Evolutionary conservation across 2,329 filamentous ascomycete genomes (phyloP), one percentile per base, ranked within the genome.

Genomic region (Plectosphaerella sp.): DNA sequence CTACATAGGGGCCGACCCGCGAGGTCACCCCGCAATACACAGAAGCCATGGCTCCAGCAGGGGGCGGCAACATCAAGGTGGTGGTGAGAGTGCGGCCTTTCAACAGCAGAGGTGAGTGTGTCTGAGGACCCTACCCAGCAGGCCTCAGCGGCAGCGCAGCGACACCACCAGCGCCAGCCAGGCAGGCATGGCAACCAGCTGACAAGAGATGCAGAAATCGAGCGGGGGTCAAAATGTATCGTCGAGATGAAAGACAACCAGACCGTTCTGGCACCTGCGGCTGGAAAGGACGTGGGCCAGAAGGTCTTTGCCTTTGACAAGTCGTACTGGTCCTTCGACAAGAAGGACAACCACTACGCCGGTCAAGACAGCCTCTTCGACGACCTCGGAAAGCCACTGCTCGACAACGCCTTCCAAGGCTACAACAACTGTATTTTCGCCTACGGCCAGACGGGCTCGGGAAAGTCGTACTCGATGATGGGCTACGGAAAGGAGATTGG

Each of bases 391-490:
- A 83, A 85, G 61, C 94, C 94, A 50, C 79, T 99, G 53, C 80
- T 99, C 60, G 93, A 99, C 74, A 99, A 99, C 82, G 94, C 94
- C 16, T 99, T 99, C 67, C 85, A 93, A 64, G 94, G 94, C 45
- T 99, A 97, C 76, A 97, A 99, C 78, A 99, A 97, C 71, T 99
- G 94, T 78, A 99, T 99, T 65, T 99, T 99, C 68, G 94, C 94
- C 14, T 99, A 99, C 67, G 94, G 94, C 16, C 94, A 99, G 75
- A 99, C 94, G 2, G 94, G 94, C 60, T 97, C 94, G 1, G 94
- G 94, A 72, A 99, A 99, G 74, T 97, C 91, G 15, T 99, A 99
- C 71, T 97, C 92, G 33, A 99, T 99, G 93, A 99, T 99, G 94
- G 94, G 94, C 47, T 99, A 97, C 72, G 94, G 94, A 50, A 88